Conservation (phyloP, 1,139 yeast species). For the Fermentozyma sake region DNA sequence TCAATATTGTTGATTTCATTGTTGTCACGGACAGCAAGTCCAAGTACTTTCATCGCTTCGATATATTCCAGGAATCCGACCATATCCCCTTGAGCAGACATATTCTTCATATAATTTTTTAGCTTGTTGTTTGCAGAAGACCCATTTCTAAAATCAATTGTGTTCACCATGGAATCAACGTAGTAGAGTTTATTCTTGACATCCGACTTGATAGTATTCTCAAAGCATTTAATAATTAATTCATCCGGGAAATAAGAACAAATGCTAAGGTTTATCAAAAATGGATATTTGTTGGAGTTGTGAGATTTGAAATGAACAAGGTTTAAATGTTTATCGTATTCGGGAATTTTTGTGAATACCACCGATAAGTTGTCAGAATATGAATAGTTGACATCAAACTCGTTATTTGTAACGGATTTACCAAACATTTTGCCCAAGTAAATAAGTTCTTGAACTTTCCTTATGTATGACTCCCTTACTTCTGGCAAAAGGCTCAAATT, state of each 20-base stretch:
- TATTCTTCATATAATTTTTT: conserved; percentile 47
- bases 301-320: conserved; percentile 19
- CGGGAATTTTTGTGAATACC: conserved; percentile 32
- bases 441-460: conserved; percentile 47
- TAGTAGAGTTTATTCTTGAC: conserved; percentile 52
- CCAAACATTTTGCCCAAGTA: conserved; percentile 35
- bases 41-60: conserved; percentile 50
- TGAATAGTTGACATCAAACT: conserved; percentile 35
- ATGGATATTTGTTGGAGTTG: conserved; percentile 23
- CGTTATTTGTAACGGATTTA: conserved; percentile 14
- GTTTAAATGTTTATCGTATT: conserved; percentile 39
- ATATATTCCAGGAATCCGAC: conserved; percentile 60
- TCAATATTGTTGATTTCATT: conserved; percentile 25
- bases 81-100: conserved; percentile 49
- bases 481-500: conserved; percentile 25
- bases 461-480: conserved; percentile 42
- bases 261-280: conserved; percentile 53
- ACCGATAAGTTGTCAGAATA: conserved; percentile 36
- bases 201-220: conserved; percentile 51
- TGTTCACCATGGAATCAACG: conserved; percentile 53
- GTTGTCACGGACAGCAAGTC: conserved; percentile 32
- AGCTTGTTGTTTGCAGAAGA: conserved; percentile 16
- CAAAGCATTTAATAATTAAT: conserved; percentile 58
- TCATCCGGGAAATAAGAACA: conserved; percentile 59
- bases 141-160: conserved; percentile 13